These are phyloP conservation scores for Kwoniella heveanensis DNA, from an alignment of 768 basidiomycete species.

Conservation along the genomic window DNA sequence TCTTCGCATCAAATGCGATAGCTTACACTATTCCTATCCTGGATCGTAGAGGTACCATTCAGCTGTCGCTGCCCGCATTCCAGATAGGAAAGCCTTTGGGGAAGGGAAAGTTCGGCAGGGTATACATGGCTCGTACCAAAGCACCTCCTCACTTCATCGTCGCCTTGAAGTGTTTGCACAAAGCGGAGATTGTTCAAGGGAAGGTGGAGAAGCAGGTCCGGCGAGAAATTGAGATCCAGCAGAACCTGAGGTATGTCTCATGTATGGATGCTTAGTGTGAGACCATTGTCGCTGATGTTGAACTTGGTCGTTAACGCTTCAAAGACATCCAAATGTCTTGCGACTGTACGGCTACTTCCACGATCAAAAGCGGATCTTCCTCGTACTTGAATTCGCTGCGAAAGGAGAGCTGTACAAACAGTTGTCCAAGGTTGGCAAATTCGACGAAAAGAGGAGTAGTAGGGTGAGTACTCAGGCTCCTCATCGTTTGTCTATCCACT, in stretches of 20 bases:
- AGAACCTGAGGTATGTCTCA: slow-evolving; percentile 72
- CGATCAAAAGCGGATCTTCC: slow-evolving; percentile 94
- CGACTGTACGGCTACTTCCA: slow-evolving; percentile 97
- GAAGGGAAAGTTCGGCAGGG: slow-evolving; percentile 98
- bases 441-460: slow-evolving; percentile 83
- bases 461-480: slow-evolving; percentile 54
- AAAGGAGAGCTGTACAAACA: slow-evolving; percentile 98
- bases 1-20: too few species aligned
- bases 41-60: slow-evolving; percentile 57
- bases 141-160: slow-evolving; percentile 84
- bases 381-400: slow-evolving; percentile 97
- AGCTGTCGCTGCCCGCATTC: slow-evolving; percentile 82
- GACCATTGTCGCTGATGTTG: too few species aligned
- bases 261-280: too few species aligned
- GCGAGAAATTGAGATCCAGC: slow-evolving; percentile 97
- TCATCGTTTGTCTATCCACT: too few species aligned
- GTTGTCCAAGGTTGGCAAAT: slow-evolving; percentile 78
- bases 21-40: too few species aligned
- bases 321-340: slow-evolving; percentile 85
- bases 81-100: slow-evolving; percentile 94
- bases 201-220: slow-evolving; percentile 96
- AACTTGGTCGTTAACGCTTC: too few species aligned
- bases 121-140: slow-evolving; percentile 97
- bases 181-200: slow-evolving; percentile 87
- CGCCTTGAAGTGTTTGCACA: slow-evolving; percentile 94